Base-by-base conservation (phyloP, 805 yeast genomes). In the Saturnispora gosingensis region DNA sequence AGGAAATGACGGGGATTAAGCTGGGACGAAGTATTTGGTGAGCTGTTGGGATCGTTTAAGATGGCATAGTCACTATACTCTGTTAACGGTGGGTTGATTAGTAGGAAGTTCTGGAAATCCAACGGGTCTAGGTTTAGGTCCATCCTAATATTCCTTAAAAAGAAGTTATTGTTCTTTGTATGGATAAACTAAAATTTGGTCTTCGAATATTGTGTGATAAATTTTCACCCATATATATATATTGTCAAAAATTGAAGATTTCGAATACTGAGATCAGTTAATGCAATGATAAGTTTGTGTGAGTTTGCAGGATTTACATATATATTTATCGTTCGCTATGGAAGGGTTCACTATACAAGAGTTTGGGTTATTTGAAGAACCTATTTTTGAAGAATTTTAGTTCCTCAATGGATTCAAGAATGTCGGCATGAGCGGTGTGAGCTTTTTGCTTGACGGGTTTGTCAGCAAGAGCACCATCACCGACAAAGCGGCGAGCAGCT, bases 351-450 rank as follows among this genome's bases (percentile, higher is more conserved):
- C 39, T 39, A 39, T 40, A 40, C 11, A 22, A 40, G 11, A 24
- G 7, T 36, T 36, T 36, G 4, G 22, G 16, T 8, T 22, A 24
- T 25, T 22, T 16, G 15, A 43, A 43, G 7, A 43, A 25, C 15
- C 18, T n/a, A 20, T 35, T 79, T 52, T 76, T 69, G 66, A 83
- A 88, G 86, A 89, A 93, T 57, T 72, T 75, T 62, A 93, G 71
- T 65, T 93, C 96, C 8, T 68, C 77, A 42, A 93, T 91, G 60
- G 96, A 87, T 66, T 93, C 99, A 46, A 86, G 59, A 46, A 93
- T 93, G 66, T 93, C 99, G 15, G 81, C 74, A 56, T 77, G 78
- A 0, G 99, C 99, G 0, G 98, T 91, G 66, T 93, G 99, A 1
- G 76, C 75, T 20, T 77, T 74, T 46, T 68, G 69, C 67, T 95